phyloP scores from a whole-genome alignment of 1,284 basidiomycete genomes.

The Ceratobasidium sp. region DNA sequence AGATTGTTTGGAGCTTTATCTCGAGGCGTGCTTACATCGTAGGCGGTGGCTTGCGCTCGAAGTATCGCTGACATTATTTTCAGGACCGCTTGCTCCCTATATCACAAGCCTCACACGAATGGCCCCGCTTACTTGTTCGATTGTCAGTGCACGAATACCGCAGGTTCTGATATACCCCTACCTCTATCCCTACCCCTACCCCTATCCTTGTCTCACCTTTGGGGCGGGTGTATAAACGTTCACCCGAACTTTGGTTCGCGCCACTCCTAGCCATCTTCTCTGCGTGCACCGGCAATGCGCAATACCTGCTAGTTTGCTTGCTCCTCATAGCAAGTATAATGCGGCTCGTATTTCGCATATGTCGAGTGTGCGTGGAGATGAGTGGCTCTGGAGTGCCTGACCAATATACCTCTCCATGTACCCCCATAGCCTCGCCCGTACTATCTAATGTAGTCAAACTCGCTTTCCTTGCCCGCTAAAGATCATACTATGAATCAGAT shows the following conservation, averaged over 20 bases:
- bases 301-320: slow-evolving; percentile 21
- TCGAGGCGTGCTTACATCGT: neutral
- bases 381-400: neutral
- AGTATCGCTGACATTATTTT: neutral
- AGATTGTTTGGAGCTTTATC: too few relatives aligned
- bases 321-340: slow-evolving; percentile 24
- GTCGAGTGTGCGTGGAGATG: slow-evolving; percentile 45
- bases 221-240: neutral
- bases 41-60: neutral
- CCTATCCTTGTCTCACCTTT: neutral
- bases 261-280: slow-evolving; percentile 11
- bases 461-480: neutral
- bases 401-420: neutral
- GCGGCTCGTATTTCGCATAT: slow-evolving; percentile 41
- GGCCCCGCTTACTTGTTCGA: too few relatives aligned
- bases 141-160: too few relatives aligned
- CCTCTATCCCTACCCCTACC: too few relatives aligned
- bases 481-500: neutral
- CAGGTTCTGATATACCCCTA: too few relatives aligned
- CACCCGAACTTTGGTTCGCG: too few relatives aligned
- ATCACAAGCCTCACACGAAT: too few relatives aligned
- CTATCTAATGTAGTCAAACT: neutral
- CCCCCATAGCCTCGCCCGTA: neutral
- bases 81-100: neutral
- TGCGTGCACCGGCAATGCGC: slow-evolving; percentile 39